phyloP scores from a whole-genome alignment of 306 rosid genomes.

The Trichosanthes cucumerina region DNA sequence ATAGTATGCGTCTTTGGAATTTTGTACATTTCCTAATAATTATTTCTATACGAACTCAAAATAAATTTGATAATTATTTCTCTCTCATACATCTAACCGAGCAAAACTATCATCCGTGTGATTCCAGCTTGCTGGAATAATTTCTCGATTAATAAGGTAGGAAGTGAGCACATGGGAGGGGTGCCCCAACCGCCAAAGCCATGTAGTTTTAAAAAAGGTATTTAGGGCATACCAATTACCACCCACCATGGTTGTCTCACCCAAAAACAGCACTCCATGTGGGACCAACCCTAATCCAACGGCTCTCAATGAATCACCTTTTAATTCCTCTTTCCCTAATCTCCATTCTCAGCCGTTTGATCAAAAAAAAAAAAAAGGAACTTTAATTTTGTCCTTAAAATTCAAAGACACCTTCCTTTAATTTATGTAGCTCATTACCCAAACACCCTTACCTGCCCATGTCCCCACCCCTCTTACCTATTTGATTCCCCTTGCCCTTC shows the following conservation, averaged over 20 bases:
- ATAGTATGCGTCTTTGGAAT: too few relatives aligned
- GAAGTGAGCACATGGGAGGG: slow-evolving; percentile 4
- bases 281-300: neutral
- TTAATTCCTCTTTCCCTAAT: neutral
- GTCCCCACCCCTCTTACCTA: slow-evolving; percentile 11
- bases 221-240: neutral
- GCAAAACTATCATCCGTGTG: too few relatives aligned
- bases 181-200: slow-evolving; percentile 6
- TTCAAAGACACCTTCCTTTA: neutral
- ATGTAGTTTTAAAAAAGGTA: neutral
- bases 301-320: neutral
- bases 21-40: too few relatives aligned
- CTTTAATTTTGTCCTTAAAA: neutral
- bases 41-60: too few relatives aligned
- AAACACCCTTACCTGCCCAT: slow-evolving; percentile 6
- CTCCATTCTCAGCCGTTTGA: neutral
- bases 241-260: neutral
- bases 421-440: slow-evolving; percentile 6
- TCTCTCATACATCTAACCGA: too few relatives aligned
- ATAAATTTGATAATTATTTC: too few relatives aligned
- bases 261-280: neutral
- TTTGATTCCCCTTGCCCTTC: slow-evolving; percentile 6
- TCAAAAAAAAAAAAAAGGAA: neutral
- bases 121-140: too few relatives aligned
- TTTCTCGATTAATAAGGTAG: neutral